phyloP scores from a whole-genome alignment of 495 filamentous ascomycete species.

The Penicillium steckii region DNA sequence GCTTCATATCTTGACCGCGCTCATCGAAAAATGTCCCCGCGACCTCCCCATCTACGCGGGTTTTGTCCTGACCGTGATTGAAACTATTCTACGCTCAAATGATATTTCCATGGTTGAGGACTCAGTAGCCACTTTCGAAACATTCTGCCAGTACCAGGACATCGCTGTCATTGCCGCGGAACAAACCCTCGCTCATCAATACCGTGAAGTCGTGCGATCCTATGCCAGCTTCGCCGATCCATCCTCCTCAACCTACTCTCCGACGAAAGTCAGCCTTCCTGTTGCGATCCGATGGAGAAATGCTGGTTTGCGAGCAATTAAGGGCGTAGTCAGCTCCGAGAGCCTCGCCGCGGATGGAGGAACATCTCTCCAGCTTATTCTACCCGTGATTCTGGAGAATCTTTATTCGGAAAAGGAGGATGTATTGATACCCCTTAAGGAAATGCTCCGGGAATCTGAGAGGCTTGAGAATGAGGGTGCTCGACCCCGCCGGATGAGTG shows the following conservation, averaged over 20 bases:
- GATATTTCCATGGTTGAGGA: conserved; percentile 89
- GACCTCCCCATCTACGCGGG: conserved; percentile 84
- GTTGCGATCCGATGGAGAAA: conserved; percentile 82
- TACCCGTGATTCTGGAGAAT: conserved; percentile 82
- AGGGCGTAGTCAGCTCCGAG: conserved; percentile 73
- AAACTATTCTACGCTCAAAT: conserved; percentile 70
- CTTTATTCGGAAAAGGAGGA: conserved; percentile 74
- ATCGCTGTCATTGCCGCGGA: conserved; percentile 73
- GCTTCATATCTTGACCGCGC: conserved; percentile 78
- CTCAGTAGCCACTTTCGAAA: conserved; percentile 77
- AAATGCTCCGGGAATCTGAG: conserved; percentile 61
- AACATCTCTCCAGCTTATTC: conserved; percentile 68
- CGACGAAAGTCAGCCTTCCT: conserved; percentile 58
- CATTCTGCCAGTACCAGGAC: conserved; percentile 80
- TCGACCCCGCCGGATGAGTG: conserved; percentile 67
- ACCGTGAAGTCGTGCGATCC: conserved; percentile 69
- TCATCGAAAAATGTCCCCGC: conserved; percentile 88
- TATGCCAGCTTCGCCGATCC: conserved; percentile 74
- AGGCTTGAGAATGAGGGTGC: conserved; percentile 59
- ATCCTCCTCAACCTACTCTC: conserved; percentile 27
- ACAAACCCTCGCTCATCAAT: conserved; percentile 78
- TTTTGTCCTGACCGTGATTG: conserved; percentile 75
- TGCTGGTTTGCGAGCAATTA: conserved; percentile 75
- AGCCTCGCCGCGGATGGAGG: conserved; percentile 70
- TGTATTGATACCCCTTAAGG: conserved; percentile 60